Evolutionary conservation across 768 basidiomycete species (phyloP).

Genomic region (Psilocybe sp.): DNA sequence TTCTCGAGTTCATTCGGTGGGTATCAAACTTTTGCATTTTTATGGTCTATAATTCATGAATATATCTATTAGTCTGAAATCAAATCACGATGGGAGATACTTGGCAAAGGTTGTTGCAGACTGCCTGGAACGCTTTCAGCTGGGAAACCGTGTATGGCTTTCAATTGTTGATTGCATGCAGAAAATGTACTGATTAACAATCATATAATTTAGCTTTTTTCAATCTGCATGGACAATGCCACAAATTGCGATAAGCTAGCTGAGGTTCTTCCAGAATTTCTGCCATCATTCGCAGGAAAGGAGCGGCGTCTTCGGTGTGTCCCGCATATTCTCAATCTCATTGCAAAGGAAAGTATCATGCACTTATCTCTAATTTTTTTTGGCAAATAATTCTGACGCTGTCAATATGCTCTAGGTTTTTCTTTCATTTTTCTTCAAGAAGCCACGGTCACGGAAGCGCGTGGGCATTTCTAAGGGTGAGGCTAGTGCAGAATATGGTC

Average conservation of each 20-base stretch:
- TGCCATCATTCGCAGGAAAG: constrained; percentile 21
- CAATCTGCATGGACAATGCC: constrained; percentile 30
- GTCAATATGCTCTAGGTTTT: too few relatives aligned
- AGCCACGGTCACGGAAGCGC: constrained; percentile 10
- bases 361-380: too few relatives aligned
- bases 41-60: too few relatives aligned
- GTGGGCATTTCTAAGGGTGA: constrained; percentile 7
- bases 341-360: constrained; percentile 28
- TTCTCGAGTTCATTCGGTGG: constrained; percentile 32
- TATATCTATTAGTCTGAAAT: constrained; percentile 23
- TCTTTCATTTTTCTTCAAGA: constrained; percentile 23
- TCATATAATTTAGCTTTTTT: constrained; percentile 20
- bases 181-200: constrained; percentile 1
- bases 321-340: constrained; percentile 29
- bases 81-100: constrained; percentile 25
- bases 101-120: constrained; percentile 21
- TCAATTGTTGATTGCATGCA: not conserved
- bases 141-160: constrained; percentile 22
- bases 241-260: constrained; percentile 27
- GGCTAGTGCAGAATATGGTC: constrained; percentile 1
- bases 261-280: constrained; percentile 9
- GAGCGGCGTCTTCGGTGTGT: constrained; percentile 22
- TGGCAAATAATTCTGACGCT: too few relatives aligned
- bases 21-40: too few relatives aligned
- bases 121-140: constrained; percentile 23